These are phyloP conservation scores for Scedosporium aurantiacum DNA, from an alignment of 2,329 filamentous ascomycete species.

Conservation along the genomic window DNA sequence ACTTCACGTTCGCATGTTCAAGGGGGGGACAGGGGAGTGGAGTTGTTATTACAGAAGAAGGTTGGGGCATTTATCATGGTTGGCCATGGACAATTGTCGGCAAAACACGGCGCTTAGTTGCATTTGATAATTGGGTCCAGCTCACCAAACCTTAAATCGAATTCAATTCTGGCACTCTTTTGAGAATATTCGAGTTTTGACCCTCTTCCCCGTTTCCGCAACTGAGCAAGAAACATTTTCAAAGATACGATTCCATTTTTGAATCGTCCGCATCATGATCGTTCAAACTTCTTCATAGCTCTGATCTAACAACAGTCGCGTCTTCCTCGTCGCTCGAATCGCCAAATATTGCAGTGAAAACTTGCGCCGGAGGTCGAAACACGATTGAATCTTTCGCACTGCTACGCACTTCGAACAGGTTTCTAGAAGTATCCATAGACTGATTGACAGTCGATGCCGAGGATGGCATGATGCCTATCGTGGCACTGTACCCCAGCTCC, in stretches of 20 bases:
- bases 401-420: neutral
- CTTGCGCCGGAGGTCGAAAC: conserved; percentile 6
- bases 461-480: too few relatives aligned
- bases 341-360: conserved; percentile 11
- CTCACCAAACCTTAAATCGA: neutral
- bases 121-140: neutral
- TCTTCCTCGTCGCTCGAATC: conserved; percentile 7
- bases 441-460: neutral
- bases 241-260: too few relatives aligned
- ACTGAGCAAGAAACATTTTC: too few relatives aligned
- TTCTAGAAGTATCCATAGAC: neutral
- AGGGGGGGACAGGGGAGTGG: neutral
- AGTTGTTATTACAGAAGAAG: neutral
- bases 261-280: too few relatives aligned
- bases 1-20: too few relatives aligned
- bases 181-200: too few relatives aligned
- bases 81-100: neutral
- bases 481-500: too few relatives aligned
- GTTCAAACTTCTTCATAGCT: too few relatives aligned
- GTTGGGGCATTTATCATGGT: neutral
- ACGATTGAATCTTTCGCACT: neutral
- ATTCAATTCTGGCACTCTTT: neutral
- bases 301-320: neutral
- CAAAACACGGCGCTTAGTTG: neutral
- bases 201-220: too few relatives aligned